Conservation (phyloP, 371 early-diverging fungal species). For the Lichtheimia hyalospora region DNA sequence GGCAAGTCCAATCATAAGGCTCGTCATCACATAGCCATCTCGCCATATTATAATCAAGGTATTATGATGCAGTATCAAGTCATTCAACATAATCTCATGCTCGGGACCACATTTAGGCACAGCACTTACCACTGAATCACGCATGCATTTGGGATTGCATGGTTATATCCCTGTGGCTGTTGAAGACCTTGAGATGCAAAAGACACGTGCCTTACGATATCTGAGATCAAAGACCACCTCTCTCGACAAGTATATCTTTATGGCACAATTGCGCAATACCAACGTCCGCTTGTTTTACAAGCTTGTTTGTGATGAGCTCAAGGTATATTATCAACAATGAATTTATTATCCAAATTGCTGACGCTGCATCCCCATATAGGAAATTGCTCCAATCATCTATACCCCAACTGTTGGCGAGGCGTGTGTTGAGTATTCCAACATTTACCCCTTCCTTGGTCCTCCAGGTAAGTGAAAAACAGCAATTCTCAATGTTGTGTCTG, state of each 20-base stretch:
- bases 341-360: not conserved
- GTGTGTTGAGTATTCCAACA: slow-evolving; percentile 85
- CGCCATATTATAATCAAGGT: slow-evolving; percentile 30
- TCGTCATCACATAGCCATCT: slow-evolving; percentile 8
- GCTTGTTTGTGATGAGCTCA: slow-evolving; percentile 71
- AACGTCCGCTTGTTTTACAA: slow-evolving; percentile 81
- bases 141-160: slow-evolving; percentile 39
- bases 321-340: slow-evolving; percentile 38
- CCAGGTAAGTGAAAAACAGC: slow-evolving; percentile 49
- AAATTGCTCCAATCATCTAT: slow-evolving; percentile 82
- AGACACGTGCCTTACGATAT: slow-evolving; percentile 68
- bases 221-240: slow-evolving; percentile 61
- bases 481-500: not conserved
- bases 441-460: slow-evolving; percentile 80
- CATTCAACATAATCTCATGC: not conserved
- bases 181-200: slow-evolving; percentile 72
- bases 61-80: no score
- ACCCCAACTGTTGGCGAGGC: slow-evolving; percentile 93
- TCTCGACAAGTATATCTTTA: slow-evolving; percentile 81
- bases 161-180: slow-evolving; percentile 75
- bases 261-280: slow-evolving; percentile 78
- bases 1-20: not conserved
- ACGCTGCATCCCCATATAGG: slow-evolving; percentile 34
- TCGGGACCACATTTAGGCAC: slow-evolving; percentile 12
- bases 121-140: slow-evolving; percentile 4